A percentile compares a stretch with the other conserved stretches of the same genome.
These are phyloP conservation scores for Neofusicoccum sp. DNA, from an alignment of 2,329 filamentous ascomycete species.

Conservation along the genomic window DNA sequence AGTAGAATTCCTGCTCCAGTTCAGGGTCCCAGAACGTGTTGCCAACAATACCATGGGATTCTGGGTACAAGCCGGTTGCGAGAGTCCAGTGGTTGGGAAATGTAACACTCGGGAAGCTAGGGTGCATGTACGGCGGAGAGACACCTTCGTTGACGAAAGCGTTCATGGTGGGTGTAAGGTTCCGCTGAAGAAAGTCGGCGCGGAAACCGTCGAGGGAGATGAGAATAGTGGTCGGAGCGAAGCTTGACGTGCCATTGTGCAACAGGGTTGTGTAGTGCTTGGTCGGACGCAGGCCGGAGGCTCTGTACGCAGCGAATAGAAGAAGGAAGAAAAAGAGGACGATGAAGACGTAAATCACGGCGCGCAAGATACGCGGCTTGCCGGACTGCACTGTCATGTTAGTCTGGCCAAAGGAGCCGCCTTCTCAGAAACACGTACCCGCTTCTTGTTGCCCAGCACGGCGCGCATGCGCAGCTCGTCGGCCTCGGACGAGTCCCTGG, in stretches of 20 bases:
- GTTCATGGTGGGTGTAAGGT: constrained; percentile 77
- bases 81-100: constrained; percentile 95
- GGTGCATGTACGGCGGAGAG: constrained; percentile 87
- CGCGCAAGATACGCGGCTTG: constrained; percentile 36
- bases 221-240: constrained; percentile 87
- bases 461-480: constrained; percentile 55
- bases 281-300: constrained; percentile 25
- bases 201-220: constrained; percentile 95
- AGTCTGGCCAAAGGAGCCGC: neutral
- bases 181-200: constrained; percentile 83
- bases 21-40: constrained; percentile 92
- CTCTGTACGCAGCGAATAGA: constrained; percentile 56
- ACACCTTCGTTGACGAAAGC: constrained; percentile 78
- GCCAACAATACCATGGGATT: constrained; percentile 87
- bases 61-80: constrained; percentile 87
- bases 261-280: constrained; percentile 28
- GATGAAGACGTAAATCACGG: constrained; percentile 45
- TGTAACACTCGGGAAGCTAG: constrained; percentile 92
- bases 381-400: neutral
- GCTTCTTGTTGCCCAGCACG: constrained; percentile 43
- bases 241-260: constrained; percentile 83
- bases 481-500: constrained; percentile 40
- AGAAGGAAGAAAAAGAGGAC: constrained; percentile 55
- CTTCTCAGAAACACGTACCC: neutral
- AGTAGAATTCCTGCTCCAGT: constrained; percentile 77